Conservation (phyloP, 2,329 filamentous ascomycete species). For the Aspergillus bombycis region DNA sequence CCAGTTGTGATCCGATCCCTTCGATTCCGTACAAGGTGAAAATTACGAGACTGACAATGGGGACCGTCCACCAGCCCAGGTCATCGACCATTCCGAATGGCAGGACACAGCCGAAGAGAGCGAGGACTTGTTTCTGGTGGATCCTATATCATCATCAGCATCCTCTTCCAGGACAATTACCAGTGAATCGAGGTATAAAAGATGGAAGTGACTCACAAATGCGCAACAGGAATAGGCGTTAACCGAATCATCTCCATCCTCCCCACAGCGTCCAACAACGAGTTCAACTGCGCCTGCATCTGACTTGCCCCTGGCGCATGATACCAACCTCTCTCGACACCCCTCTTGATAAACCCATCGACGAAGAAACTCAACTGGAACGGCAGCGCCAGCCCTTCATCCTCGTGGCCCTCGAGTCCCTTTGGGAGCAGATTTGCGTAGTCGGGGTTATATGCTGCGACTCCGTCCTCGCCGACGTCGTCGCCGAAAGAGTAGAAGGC, state of each 20-base stretch:
- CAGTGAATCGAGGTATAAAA: neutral
- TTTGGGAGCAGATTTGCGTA: slow-evolving; percentile 56
- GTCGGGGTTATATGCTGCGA: slow-evolving; percentile 46
- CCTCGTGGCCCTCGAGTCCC: slow-evolving; percentile 58
- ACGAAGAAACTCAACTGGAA: slow-evolving; percentile 64
- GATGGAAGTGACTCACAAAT: slow-evolving; percentile 45
- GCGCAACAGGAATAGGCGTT: slow-evolving; percentile 67
- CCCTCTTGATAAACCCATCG: slow-evolving; percentile 63
- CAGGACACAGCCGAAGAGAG: slow-evolving; percentile 62
- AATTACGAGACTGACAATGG: slow-evolving; percentile 61
- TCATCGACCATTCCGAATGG: slow-evolving; percentile 67
- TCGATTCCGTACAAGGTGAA: slow-evolving; percentile 69
- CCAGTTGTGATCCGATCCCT: slow-evolving; percentile 65
- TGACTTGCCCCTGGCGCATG: slow-evolving; percentile 61
- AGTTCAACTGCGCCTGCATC: slow-evolving; percentile 61
- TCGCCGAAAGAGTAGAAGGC: slow-evolving; percentile 39
- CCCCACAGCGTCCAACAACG: slow-evolving; percentile 61
- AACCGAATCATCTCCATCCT: slow-evolving; percentile 67
- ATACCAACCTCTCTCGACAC: slow-evolving; percentile 61
- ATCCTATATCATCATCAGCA: slow-evolving; percentile 46
- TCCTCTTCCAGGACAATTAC: neutral
- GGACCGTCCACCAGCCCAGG: slow-evolving; percentile 65
- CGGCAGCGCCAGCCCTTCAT: slow-evolving; percentile 61
- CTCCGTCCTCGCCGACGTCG: slow-evolving; percentile 33
- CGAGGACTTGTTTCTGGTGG: slow-evolving; percentile 66